phyloP scores from a whole-genome alignment of 2,329 filamentous ascomycete species.

The Pyrenophora seminiperda region DNA sequence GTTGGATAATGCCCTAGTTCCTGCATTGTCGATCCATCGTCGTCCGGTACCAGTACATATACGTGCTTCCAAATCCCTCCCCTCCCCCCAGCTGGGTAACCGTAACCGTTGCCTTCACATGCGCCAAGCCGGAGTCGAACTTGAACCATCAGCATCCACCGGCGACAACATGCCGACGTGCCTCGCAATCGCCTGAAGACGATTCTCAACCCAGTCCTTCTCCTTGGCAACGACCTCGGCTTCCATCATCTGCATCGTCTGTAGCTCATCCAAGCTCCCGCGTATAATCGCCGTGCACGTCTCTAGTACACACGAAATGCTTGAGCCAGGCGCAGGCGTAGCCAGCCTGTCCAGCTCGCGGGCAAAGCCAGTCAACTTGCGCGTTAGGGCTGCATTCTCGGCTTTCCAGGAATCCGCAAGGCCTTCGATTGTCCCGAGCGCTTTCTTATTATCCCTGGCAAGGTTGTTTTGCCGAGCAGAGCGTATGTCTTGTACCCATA shows the following conservation, averaged over 20 bases:
- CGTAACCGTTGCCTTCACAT: conserved; percentile 12
- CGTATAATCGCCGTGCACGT: conserved; percentile 38
- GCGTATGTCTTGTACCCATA: conserved; percentile 37
- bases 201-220: conserved; percentile 45
- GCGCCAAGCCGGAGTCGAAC: conserved; percentile 34
- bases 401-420: conserved; percentile 43
- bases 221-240: conserved; percentile 38
- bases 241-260: conserved; percentile 43
- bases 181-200: conserved; percentile 35
- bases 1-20: background rate
- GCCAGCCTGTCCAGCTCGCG: conserved; percentile 41
- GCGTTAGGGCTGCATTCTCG: conserved; percentile 41
- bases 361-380: conserved; percentile 41
- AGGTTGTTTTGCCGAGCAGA: conserved; percentile 21
- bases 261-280: conserved; percentile 43
- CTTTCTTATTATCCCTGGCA: conserved; percentile 7
- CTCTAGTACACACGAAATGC: conserved; percentile 38
- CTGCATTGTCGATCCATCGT: background rate
- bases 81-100: background rate
- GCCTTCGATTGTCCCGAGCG: conserved; percentile 33
- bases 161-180: conserved; percentile 17
- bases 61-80: background rate
- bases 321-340: conserved; percentile 38
- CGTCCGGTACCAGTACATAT: background rate
- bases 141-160: conserved; percentile 17